phyloP scores from a whole-genome alignment of 2,329 filamentous ascomycete genomes.

The Stagonosporopsis tanaceti region DNA sequence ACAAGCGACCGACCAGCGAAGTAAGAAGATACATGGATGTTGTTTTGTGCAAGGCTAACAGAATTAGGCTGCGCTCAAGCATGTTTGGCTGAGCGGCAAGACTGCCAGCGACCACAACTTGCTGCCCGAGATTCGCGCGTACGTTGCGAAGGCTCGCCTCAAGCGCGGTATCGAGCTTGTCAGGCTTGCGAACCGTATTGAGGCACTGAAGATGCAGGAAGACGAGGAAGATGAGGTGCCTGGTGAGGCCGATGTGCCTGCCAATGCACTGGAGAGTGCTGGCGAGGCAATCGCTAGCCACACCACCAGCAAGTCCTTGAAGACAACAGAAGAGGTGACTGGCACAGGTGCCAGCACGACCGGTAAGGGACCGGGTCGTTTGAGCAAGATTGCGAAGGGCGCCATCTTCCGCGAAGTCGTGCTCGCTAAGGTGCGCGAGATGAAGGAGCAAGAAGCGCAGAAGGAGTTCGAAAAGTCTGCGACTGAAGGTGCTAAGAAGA shows the following conservation, averaged over 20 bases:
- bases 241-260: conserved; percentile 66
- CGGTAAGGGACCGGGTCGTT: conserved; percentile 56
- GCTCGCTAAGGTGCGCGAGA: conserved; percentile 88
- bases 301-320: conserved; percentile 33
- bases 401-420: conserved; percentile 95
- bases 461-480: conserved; percentile 71
- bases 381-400: conserved; percentile 67
- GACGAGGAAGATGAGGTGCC: conserved; percentile 79
- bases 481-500: conserved; percentile 43
- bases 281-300: conserved; percentile 52
- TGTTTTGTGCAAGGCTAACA: conserved; percentile 20
- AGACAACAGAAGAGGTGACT: conserved; percentile 14
- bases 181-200: conserved; percentile 95
- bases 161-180: conserved; percentile 94
- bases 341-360: conserved; percentile 20
- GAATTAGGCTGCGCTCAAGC: conserved; percentile 74
- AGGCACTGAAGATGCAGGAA: conserved; percentile 90
- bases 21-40: conserved; percentile 53
- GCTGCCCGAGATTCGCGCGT: conserved; percentile 94
- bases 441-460: conserved; percentile 84
- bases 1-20: conserved; percentile 78
- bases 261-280: conserved; percentile 67
- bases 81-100: conserved; percentile 90
- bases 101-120: conserved; percentile 95
- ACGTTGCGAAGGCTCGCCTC: conserved; percentile 89